These are phyloP conservation scores for Protea cynaroides DNA, from an alignment of 164 flowering plant genomes.

Conservation along the genomic window DNA sequence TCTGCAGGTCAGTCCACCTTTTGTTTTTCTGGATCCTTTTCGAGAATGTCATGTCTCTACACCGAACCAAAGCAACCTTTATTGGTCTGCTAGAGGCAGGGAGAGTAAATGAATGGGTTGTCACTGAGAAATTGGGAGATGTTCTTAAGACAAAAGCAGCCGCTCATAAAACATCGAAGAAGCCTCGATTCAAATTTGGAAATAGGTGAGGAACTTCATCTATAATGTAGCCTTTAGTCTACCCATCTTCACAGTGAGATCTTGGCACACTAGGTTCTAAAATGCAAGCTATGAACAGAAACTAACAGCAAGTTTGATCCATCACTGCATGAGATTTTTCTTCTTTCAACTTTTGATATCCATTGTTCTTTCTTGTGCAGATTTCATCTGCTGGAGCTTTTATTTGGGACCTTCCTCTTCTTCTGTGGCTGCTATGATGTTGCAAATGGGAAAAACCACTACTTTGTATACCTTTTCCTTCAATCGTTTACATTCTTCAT, in stretches of 20 bases:
- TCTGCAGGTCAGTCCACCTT: constrained; percentile 77
- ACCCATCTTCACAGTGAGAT: not conserved
- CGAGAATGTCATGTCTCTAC: constrained; percentile 97
- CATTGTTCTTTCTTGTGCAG: constrained; percentile 28
- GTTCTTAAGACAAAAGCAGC: constrained; percentile 41
- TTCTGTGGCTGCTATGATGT: constrained; percentile 66
- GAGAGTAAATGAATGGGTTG: constrained; percentile 95
- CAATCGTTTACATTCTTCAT: constrained; percentile 64
- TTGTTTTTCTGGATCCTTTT: constrained; percentile 91
- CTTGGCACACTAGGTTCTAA: not conserved
- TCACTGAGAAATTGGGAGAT: constrained; percentile 93
- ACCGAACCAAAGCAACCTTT: constrained; percentile 88
- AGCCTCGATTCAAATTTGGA: constrained; percentile 33
- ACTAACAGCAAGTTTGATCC: no score
- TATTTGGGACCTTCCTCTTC: constrained; percentile 69
- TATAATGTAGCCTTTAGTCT: no score
- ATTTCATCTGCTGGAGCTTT: constrained; percentile 56
- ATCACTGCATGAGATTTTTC: no score
- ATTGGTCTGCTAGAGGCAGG: constrained; percentile 87
- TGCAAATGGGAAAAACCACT: constrained; percentile 67
- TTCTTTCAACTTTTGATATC: no score
- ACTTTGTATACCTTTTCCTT: constrained; percentile 69
- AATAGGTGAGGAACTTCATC: constrained; percentile 48
- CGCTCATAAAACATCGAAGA: constrained; percentile 32
- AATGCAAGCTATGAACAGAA: not conserved